phyloP scores from a whole-genome alignment of 495 filamentous ascomycete species.

The Venustampulla echinocandica region DNA sequence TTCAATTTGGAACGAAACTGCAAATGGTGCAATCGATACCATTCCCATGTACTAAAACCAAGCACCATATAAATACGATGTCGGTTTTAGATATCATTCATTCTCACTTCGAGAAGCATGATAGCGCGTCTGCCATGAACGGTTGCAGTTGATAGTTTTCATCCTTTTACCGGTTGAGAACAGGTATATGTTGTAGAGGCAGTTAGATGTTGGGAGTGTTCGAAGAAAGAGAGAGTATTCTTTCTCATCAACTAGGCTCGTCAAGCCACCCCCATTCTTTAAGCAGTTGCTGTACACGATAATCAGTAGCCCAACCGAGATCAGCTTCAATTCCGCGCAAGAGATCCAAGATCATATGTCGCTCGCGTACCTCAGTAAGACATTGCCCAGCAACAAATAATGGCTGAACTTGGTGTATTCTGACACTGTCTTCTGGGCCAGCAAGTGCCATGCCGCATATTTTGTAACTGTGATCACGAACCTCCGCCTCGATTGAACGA shows the following conservation, averaged over 20 bases:
- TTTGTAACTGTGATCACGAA: conserved; percentile 47
- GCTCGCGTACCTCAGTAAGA: conserved; percentile 40
- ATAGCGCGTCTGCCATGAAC: too few species aligned
- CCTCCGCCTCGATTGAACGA: conserved; percentile 43
- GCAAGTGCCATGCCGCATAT: conserved; percentile 49
- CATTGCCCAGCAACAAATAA: conserved; percentile 56
- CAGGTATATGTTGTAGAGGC: too few species aligned
- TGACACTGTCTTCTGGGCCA: conserved; percentile 44
- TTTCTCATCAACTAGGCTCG: conserved; percentile 5
- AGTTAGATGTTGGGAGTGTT: too few species aligned
- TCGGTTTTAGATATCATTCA: too few species aligned
- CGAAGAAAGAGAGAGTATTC: too few species aligned
- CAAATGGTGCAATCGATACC: too few species aligned
- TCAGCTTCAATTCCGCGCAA: conserved; percentile 50
- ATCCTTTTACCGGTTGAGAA: too few species aligned
- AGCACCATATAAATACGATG: too few species aligned
- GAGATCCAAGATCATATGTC: conserved; percentile 41
- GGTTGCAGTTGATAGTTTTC: too few species aligned
- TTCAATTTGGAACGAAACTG: too few species aligned
- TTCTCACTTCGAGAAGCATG: too few species aligned
- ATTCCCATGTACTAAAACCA: too few species aligned
- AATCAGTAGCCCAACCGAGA: conserved; percentile 56
- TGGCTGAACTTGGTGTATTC: conserved; percentile 53
- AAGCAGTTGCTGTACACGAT: conserved; percentile 47
- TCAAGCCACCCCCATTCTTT: conserved; percentile 45